Conservation (phyloP, 1,284 basidiomycete species). For the Puccinia novopanici region DNA sequence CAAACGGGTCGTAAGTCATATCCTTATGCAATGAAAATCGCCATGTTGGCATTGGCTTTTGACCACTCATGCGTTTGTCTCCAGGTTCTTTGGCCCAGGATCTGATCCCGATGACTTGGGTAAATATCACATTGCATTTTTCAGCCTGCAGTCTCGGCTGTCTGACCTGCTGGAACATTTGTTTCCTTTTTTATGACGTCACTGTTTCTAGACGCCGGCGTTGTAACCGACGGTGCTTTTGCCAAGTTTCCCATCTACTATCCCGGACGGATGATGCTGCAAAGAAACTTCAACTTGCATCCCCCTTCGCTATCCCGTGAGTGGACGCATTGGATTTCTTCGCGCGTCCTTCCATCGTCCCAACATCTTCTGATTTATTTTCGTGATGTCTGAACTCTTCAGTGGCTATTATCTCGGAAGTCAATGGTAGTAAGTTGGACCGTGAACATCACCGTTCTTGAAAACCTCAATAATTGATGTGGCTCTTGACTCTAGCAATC, state of each 20-base stretch:
- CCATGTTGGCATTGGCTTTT: background rate
- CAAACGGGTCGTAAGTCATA: constrained; percentile 30
- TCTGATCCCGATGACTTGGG: constrained; percentile 38
- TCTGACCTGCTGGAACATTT: background rate
- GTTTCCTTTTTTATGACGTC: no score
- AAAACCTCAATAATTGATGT: background rate
- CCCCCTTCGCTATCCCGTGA: constrained; percentile 21
- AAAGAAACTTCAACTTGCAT: constrained; percentile 32
- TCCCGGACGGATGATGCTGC: constrained; percentile 21
- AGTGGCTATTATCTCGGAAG: constrained; percentile 38
- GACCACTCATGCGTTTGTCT: background rate
- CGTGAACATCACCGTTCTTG: background rate
- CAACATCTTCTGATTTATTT: background rate
- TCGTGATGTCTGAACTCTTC: background rate
- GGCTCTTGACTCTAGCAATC: constrained; percentile 7
- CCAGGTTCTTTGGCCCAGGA: constrained; percentile 20
- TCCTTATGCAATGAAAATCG: background rate
- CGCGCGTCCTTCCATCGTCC: background rate
- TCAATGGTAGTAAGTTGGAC: constrained; percentile 41
- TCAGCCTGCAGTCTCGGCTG: background rate
- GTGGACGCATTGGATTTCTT: background rate
- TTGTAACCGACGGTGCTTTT: constrained; percentile 46
- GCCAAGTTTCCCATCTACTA: constrained; percentile 33
- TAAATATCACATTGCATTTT: background rate
- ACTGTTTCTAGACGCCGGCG: constrained; percentile 5